Conservation (phyloP, 2,329 filamentous ascomycete species). For the Lecanoromycetidae sp. region DNA sequence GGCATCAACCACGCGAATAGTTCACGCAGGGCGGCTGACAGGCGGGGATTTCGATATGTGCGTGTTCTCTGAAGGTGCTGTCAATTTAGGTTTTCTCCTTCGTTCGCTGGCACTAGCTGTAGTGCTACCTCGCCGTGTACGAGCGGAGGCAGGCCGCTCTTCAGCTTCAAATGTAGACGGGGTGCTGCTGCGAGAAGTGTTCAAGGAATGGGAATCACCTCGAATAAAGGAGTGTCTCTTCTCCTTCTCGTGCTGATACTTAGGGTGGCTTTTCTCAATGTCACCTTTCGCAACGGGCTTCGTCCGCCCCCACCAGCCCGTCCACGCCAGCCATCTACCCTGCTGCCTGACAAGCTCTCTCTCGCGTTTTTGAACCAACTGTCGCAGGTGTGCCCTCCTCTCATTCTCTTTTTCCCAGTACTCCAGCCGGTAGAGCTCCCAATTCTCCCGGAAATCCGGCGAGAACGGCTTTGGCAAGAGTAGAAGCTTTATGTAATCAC, state of each 20-base stretch:
- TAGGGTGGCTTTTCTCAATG: conserved; percentile 24
- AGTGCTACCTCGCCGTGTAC: conserved; percentile 27
- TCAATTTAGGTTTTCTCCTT: conserved; percentile 11
- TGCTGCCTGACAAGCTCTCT: conserved; percentile 54
- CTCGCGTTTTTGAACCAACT: conserved; percentile 57
- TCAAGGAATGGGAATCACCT: conserved; percentile 32
- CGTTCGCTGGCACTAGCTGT: conserved; percentile 11
- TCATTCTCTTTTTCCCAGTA: conserved; percentile 98
- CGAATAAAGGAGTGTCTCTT: conserved; percentile 25
- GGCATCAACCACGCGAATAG: no score
- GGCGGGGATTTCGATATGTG: conserved; percentile 7
- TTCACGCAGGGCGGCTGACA: conserved; percentile 12
- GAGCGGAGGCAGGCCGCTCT: conserved; percentile 27
- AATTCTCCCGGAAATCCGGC: conserved; percentile 87
- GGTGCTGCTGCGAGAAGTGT: conserved; percentile 32
- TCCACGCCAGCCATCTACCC: conserved; percentile 75
- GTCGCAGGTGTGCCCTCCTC: conserved; percentile 59
- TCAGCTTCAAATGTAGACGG: conserved; percentile 27
- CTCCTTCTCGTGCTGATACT: conserved; percentile 22
- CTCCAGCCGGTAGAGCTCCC: conserved; percentile 85
- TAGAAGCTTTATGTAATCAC: conserved; percentile 82
- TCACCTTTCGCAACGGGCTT: conserved; percentile 16
- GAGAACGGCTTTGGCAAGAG: conserved; percentile 91
- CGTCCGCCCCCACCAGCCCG: conserved; percentile 53
- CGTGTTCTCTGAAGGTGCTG: neutral